Evolutionary conservation across 2,329 filamentous ascomycete genomes (phyloP).

Genomic region (Dothideomycetes sp.): DNA sequence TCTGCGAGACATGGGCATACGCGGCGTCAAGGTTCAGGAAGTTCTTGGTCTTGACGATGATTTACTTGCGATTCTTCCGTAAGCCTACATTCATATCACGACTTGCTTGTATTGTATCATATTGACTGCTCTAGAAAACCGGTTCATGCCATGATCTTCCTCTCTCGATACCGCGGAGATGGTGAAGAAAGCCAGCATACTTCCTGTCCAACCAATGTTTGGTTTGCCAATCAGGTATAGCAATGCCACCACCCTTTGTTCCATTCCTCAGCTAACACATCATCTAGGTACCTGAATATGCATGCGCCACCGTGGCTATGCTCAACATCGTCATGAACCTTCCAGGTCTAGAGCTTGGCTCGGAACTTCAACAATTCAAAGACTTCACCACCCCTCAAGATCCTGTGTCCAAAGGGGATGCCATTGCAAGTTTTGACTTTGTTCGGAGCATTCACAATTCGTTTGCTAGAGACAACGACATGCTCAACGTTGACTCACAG

Average conservation of each 20-base stretch:
- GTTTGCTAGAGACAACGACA: conserved; percentile 70
- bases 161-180: conserved; percentile 60
- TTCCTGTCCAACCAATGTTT: conserved; percentile 55
- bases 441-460: conserved; percentile 81
- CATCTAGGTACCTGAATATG: conserved; percentile 63
- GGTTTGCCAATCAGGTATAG: conserved; percentile 85
- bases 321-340: conserved; percentile 91
- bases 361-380: conserved; percentile 63
- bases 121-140: conserved; percentile 60
- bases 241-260: not conserved
- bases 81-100: conserved; percentile 15
- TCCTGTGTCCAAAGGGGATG: conserved; percentile 64
- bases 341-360: conserved; percentile 53
- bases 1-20: conserved; percentile 65
- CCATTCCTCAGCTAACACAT: conserved; percentile 2
- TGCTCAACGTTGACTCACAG: conserved; percentile 58
- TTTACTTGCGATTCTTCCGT: conserved; percentile 53
- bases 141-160: conserved; percentile 77
- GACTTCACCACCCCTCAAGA: conserved; percentile 56
- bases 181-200: conserved; percentile 38
- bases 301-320: conserved; percentile 85
- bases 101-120: no score
- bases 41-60: conserved; percentile 62
- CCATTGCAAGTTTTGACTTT: conserved; percentile 62
- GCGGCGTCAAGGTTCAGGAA: conserved; percentile 63